These are phyloP conservation scores for Cinnamomum micranthum DNA, from an alignment of 164 flowering plant genomes.

Conservation along the genomic window DNA sequence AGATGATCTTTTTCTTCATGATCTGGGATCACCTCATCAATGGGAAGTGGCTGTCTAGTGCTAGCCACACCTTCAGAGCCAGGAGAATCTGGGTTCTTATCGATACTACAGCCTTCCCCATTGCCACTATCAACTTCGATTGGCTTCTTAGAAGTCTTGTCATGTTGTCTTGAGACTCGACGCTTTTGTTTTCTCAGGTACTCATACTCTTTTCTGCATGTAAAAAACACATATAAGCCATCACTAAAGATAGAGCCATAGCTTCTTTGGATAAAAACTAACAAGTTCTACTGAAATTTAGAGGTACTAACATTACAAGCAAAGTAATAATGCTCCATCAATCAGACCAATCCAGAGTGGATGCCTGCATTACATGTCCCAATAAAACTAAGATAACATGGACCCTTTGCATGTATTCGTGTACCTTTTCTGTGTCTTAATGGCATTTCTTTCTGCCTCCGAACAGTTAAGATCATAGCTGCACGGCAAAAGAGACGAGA, in stretches of 20 bases:
- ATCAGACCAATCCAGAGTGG: neutral
- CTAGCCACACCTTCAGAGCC: slow-evolving; percentile 77
- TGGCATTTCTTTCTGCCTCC: slow-evolving; percentile 44
- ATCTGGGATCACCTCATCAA: slow-evolving; percentile 39
- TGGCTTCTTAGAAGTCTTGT: slow-evolving; percentile 15
- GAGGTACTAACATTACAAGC: too few relatives aligned
- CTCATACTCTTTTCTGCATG: slow-evolving; percentile 50
- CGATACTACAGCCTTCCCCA: slow-evolving; percentile 17
- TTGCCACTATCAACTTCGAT: slow-evolving; percentile 19
- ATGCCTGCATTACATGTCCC: neutral
- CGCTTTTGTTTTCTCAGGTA: slow-evolving; percentile 42
- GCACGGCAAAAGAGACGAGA: slow-evolving; percentile 6
- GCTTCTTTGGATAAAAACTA: neutral
- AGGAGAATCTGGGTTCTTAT: slow-evolving; percentile 32
- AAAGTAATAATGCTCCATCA: neutral
- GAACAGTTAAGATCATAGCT: slow-evolving; percentile 57
- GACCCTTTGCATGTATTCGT: neutral
- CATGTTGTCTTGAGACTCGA: slow-evolving; percentile 20
- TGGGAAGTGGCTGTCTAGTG: slow-evolving; percentile 75
- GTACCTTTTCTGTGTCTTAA: slow-evolving; percentile 45
- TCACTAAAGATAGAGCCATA: neutral
- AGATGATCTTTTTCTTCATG: slow-evolving; percentile 29
- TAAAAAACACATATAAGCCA: neutral
- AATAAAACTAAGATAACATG: neutral
- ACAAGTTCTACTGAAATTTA: neutral